Conservation (phyloP, 768 basidiomycete species). For the Suillus spraguei region DNA sequence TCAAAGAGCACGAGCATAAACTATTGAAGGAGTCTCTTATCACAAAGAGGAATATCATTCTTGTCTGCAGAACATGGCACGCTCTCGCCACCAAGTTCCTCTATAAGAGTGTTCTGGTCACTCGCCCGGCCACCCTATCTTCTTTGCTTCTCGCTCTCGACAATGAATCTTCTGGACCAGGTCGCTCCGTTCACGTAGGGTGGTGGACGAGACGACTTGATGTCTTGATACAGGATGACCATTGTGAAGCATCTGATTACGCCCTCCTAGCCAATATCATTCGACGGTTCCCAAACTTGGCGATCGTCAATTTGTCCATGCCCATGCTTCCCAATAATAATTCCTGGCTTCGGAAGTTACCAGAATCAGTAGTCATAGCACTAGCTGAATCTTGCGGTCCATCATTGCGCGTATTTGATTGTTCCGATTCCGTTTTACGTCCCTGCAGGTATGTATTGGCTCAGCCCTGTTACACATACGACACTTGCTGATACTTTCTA, state of each 20-base stretch:
- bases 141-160: constrained; percentile 21
- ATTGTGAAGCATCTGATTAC: constrained; percentile 27
- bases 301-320: constrained; percentile 28
- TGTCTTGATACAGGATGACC: constrained; percentile 27
- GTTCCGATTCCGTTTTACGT: constrained; percentile 32
- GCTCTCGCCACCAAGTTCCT: constrained; percentile 24
- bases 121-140: constrained; percentile 20
- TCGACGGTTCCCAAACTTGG: constrained; percentile 29
- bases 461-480: neutral
- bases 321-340: constrained; percentile 27
- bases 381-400: constrained; percentile 29
- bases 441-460: constrained; percentile 32
- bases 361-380: constrained; percentile 21
- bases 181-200: constrained; percentile 17
- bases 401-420: constrained; percentile 31
- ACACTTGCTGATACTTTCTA: constrained; percentile 11
- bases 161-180: constrained; percentile 10
- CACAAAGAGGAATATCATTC: constrained; percentile 23
- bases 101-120: constrained; percentile 26
- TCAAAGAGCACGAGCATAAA: constrained; percentile 19
- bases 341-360: constrained; percentile 31
- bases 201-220: constrained; percentile 33
- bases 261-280: constrained; percentile 24
- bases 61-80: constrained; percentile 29
- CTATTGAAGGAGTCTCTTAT: constrained; percentile 24